phyloP scores from a whole-genome alignment of 257 asterid genomes.

The Gynochthodes officinalis region DNA sequence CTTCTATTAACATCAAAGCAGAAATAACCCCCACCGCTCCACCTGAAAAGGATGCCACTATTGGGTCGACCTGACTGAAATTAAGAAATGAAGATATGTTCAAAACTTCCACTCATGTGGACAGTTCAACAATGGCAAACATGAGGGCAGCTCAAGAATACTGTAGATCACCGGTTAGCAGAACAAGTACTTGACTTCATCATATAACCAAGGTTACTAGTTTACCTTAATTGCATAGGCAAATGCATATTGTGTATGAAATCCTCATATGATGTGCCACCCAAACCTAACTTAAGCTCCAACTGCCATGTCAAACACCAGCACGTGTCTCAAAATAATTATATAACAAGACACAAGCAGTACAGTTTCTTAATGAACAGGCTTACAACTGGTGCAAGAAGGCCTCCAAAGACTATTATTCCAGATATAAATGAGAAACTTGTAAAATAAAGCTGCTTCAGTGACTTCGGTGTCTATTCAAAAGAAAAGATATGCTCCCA shows the following conservation, averaged over 20 bases:
- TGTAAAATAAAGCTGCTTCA: constrained; percentile 81
- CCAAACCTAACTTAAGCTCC: constrained; percentile 84
- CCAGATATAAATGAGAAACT: constrained; percentile 83
- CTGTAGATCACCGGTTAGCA: neutral
- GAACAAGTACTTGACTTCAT: neutral
- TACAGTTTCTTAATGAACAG: constrained; percentile 18
- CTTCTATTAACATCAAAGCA: constrained; percentile 76
- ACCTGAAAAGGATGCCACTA: constrained; percentile 95
- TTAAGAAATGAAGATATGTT: constrained; percentile 10
- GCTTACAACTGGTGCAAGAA: constrained; percentile 87
- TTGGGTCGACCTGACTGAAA: constrained; percentile 91
- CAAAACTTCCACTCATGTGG: neutral
- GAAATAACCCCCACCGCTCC: constrained; percentile 97
- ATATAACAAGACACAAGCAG: neutral
- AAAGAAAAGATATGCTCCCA: constrained; percentile 10
- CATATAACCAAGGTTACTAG: constrained; percentile 6
- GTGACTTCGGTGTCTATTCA: constrained; percentile 68
- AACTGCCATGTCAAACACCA: constrained; percentile 48
- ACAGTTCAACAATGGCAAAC: neutral
- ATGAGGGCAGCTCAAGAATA: neutral
- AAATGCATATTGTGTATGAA: constrained; percentile 70
- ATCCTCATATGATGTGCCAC: constrained; percentile 86
- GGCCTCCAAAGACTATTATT: constrained; percentile 79
- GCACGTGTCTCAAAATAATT: constrained; percentile 3
- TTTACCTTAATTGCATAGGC: constrained; percentile 86